Conservation (phyloP, 176 grass and related monocot genomes). For the Paspalum vaginatum region DNA sequence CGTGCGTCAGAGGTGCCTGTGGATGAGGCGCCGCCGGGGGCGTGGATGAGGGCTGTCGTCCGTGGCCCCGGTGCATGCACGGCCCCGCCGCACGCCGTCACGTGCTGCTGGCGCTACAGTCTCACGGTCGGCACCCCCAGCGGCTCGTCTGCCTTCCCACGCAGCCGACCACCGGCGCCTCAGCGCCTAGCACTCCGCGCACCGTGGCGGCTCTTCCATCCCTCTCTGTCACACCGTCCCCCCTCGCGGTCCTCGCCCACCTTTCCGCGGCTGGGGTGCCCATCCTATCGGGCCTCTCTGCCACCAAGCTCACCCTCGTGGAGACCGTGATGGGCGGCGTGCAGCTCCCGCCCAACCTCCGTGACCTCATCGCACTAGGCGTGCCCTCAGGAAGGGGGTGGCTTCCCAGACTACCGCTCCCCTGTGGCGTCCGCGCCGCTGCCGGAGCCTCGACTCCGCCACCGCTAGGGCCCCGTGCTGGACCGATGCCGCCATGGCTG, state of each 20-base stretch:
- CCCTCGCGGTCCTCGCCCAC: conserved; percentile 51
- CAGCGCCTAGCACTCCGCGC: conserved; percentile 44
- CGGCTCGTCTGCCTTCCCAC: conserved; percentile 48
- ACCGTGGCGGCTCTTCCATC: conserved; percentile 10
- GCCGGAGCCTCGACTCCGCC: conserved; percentile 65
- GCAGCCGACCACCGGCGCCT: conserved; percentile 63
- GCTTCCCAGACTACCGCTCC: conserved; percentile 68
- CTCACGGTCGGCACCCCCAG: too few relatives aligned
- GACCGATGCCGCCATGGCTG: conserved; percentile 56
- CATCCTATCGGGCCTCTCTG: conserved; percentile 66
- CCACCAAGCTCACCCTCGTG: conserved; percentile 48
- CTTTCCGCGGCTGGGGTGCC: conserved; percentile 46
- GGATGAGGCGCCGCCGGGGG: too few relatives aligned
- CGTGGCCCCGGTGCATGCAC: too few relatives aligned
- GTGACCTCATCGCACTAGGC: conserved; percentile 60
- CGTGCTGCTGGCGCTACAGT: too few relatives aligned
- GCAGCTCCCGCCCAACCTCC: conserved; percentile 66
- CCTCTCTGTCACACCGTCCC: conserved; percentile 41
- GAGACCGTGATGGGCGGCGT: conserved; percentile 62
- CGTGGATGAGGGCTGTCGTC: too few relatives aligned
- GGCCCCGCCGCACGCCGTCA: too few relatives aligned
- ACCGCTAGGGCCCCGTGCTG: conserved; percentile 69
- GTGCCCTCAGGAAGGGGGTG: conserved; percentile 55
- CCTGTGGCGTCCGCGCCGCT: conserved; percentile 32
- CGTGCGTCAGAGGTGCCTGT: too few relatives aligned